Evolutionary conservation across 1,284 basidiomycete species (phyloP).

Genomic region (Ustilago hordei): DNA sequence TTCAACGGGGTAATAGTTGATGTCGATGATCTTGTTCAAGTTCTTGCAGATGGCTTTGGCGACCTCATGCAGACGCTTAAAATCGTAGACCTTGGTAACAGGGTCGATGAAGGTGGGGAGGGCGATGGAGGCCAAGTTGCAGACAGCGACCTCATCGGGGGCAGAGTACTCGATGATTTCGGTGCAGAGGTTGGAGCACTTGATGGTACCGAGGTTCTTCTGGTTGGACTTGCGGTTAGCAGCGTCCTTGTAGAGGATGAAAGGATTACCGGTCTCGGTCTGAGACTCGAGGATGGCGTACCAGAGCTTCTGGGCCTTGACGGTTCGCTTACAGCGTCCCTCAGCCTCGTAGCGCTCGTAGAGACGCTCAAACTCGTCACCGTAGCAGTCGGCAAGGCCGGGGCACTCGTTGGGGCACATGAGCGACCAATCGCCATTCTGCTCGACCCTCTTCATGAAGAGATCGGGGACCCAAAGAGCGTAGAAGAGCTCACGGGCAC

Average conservation of each 20-base stretch:
- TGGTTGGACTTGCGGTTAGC: conserved; percentile 78
- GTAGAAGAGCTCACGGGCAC: conserved; percentile 97
- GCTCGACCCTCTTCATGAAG: conserved; percentile 74
- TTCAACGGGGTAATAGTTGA: conserved; percentile 90
- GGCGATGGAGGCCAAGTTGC: conserved; percentile 97
- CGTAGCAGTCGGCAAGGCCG: conserved; percentile 87
- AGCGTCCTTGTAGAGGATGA: conserved; percentile 92
- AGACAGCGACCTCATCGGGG: conserved; percentile 97
- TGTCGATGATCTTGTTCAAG: conserved; percentile 92
- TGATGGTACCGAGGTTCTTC: conserved; percentile 98
- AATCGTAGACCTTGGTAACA: conserved; percentile 76
- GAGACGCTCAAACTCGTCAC: conserved; percentile 89
- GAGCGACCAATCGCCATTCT: conserved; percentile 89
- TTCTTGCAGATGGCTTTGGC: conserved; percentile 79
- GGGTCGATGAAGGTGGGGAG: conserved; percentile 76
- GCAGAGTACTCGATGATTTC: conserved; percentile 99
- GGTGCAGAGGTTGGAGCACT: conserved; percentile 98
- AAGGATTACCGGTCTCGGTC: conserved; percentile 97
- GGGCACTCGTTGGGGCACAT: conserved; percentile 99
- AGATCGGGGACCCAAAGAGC: conserved; percentile 98
- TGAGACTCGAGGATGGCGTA: conserved; percentile 97
- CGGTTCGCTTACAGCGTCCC: conserved; percentile 85
- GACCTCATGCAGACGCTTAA: conserved; percentile 93
- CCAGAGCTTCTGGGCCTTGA: conserved; percentile 99
- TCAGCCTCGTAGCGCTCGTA: conserved; percentile 92